Conservation (phyloP, 2,329 filamentous ascomycete genomes). For the Bipolaris zeicola region DNA sequence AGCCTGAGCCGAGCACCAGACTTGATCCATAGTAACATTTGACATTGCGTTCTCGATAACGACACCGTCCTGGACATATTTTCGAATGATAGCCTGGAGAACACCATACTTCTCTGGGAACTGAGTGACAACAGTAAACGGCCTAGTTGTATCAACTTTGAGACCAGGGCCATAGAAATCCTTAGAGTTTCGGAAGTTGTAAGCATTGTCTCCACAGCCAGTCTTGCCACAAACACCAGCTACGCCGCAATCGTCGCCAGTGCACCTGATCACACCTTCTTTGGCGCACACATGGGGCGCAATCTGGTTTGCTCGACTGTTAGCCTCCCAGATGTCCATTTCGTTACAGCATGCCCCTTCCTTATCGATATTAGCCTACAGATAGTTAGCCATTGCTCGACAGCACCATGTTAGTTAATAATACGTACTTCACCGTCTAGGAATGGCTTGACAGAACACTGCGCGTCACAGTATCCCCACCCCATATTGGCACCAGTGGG, state of each 20-base stretch:
- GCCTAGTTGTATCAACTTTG: constrained; percentile 64
- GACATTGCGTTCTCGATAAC: constrained; percentile 62
- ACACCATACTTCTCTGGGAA: constrained; percentile 65
- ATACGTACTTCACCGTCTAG: constrained; percentile 45
- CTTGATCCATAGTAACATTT: constrained; percentile 40
- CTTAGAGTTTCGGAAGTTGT: constrained; percentile 29
- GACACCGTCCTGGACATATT: constrained; percentile 68
- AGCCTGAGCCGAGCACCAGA: constrained; percentile 33
- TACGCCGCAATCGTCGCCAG: constrained; percentile 48
- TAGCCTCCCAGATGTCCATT: constrained; percentile 63
- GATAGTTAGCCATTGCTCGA: constrained; percentile 44
- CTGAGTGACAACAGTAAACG: constrained; percentile 70
- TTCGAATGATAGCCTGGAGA: constrained; percentile 66
- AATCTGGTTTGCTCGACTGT: constrained; percentile 54
- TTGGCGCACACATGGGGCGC: constrained; percentile 58
- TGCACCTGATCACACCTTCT: constrained; percentile 51
- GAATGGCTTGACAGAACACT: constrained; percentile 53
- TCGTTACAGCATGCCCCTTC: constrained; percentile 60
- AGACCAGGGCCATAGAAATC: constrained; percentile 36
- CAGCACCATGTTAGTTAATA: background rate
- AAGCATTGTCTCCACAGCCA: constrained; percentile 45
- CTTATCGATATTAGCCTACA: constrained; percentile 50
- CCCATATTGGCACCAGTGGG: constrained; percentile 64
- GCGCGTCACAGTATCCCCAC: constrained; percentile 60
- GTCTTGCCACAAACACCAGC: constrained; percentile 45